Evolutionary conservation across 345 rosid genomes (phyloP).

Genomic region (Salix exigua): DNA sequence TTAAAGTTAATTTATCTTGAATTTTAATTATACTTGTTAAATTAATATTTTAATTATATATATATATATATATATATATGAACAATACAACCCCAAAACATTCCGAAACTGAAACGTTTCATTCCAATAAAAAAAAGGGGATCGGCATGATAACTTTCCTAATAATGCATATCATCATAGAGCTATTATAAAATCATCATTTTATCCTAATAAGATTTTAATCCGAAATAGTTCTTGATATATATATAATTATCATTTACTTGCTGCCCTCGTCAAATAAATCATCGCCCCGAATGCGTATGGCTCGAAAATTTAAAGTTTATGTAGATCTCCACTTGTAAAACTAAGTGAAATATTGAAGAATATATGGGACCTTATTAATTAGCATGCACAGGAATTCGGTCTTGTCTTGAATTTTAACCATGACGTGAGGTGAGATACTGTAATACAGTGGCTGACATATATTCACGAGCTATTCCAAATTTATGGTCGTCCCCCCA

Average conservation of each 20-base stretch:
- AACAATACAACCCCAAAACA: no score
- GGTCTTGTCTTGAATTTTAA: background rate
- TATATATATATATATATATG: no score
- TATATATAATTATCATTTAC: background rate
- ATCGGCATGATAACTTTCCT: no score
- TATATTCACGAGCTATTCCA: background rate
- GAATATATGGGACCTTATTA: background rate
- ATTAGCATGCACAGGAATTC: background rate
- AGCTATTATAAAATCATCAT: no score
- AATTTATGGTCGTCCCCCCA: background rate
- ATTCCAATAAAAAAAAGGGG: no score
- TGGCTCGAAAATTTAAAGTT: background rate
- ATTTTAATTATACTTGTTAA: no score
- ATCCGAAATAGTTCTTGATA: no score
- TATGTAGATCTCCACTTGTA: background rate
- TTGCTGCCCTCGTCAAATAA: background rate
- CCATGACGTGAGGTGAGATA: background rate
- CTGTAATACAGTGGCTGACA: background rate
- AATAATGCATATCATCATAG: no score
- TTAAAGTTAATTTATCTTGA: no score
- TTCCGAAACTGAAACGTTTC: no score
- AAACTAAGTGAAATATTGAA: background rate
- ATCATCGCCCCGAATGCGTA: background rate
- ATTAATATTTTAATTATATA: no score
- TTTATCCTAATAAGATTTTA: no score